A percentile compares a stretch with the other conserved stretches of the same genome.
Conservation (phyloP, 2,329 filamentous ascomycete genomes). For the Tolypocladium sp. region DNA sequence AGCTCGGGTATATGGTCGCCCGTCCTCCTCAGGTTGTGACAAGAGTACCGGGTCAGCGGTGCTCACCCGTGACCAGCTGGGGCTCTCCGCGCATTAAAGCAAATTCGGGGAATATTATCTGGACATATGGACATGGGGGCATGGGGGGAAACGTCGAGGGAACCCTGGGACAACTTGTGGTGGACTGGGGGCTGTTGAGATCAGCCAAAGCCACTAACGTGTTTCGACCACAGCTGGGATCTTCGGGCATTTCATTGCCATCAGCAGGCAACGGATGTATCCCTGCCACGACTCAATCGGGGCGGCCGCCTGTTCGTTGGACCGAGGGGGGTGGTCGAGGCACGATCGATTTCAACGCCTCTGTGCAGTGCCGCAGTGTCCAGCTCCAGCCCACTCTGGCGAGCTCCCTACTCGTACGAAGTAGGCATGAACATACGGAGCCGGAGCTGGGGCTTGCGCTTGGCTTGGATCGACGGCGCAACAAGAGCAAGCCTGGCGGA, state of each 20-base stretch:
- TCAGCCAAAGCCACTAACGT: slow-evolving; percentile 31
- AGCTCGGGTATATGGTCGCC: slow-evolving; percentile 8
- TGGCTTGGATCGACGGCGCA: not conserved
- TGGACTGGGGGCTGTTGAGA: slow-evolving; percentile 22
- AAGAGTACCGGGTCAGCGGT: slow-evolving; percentile 13
- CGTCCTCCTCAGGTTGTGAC: slow-evolving; percentile 5
- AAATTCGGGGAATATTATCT: slow-evolving; percentile 41
- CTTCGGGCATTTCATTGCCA: slow-evolving; percentile 14
- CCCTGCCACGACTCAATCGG: slow-evolving; percentile 8
- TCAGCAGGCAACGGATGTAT: slow-evolving; percentile 3
- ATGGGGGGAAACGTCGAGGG: slow-evolving; percentile 24
- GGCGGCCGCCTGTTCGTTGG: not conserved
- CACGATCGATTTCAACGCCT: not conserved
- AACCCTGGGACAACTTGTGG: slow-evolving; percentile 24
- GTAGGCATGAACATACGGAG: not conserved
- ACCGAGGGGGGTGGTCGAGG: not conserved
- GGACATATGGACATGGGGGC: slow-evolving; percentile 22
- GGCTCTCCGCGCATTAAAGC: slow-evolving; percentile 36
- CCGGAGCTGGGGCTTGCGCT: not conserved
- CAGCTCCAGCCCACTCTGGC: not conserved
- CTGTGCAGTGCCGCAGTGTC: not conserved
- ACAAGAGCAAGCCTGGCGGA: not conserved
- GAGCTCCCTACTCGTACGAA: not conserved
- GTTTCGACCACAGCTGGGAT: slow-evolving; percentile 29
- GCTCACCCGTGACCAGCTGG: slow-evolving; percentile 28